Percentiles rank a stretch among this genome's conserved stretches.
Conservation (phyloP, 305 asterid genomes). For the Plantago coronopus region DNA sequence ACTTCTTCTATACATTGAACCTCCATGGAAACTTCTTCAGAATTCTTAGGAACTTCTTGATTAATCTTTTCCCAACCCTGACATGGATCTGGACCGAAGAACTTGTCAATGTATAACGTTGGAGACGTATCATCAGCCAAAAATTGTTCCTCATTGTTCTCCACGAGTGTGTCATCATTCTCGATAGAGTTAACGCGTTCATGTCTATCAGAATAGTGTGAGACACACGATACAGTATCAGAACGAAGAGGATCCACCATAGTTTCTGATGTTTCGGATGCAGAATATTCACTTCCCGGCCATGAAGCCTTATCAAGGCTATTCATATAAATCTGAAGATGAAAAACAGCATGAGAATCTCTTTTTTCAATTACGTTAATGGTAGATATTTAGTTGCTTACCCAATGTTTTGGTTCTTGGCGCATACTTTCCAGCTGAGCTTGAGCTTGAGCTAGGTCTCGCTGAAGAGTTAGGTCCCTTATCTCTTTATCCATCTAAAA, state of each 20-base stretch:
- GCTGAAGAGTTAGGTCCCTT: constrained; percentile 53
- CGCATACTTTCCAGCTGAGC: constrained; percentile 43
- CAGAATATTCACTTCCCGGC: constrained; percentile 51
- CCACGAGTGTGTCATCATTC: constrained; percentile 39
- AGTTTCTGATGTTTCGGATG: constrained; percentile 69
- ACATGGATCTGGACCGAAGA: constrained; percentile 93
- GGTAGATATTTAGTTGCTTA: constrained; percentile 17
- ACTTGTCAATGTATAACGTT: constrained; percentile 64
- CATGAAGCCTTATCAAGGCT: constrained; percentile 43
- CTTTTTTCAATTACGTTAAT: not conserved
- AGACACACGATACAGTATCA: constrained; percentile 40
- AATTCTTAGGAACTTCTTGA: constrained; percentile 32
- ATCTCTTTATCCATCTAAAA: constrained; percentile 86
- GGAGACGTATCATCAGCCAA: constrained; percentile 72
- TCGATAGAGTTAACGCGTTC: constrained; percentile 29
- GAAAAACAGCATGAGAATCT: constrained; percentile 1
- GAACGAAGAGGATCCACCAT: constrained; percentile 43
- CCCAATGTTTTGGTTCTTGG: constrained; percentile 53
- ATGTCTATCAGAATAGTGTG: constrained; percentile 39
- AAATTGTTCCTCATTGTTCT: constrained; percentile 61
- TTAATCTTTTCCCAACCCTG: constrained; percentile 80
- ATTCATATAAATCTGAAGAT: constrained; percentile 38
- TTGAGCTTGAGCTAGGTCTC: constrained; percentile 70
- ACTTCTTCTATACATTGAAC: constrained; percentile 53
- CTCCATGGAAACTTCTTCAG: constrained; percentile 57